A percentile compares a stretch with the other conserved stretches of the same genome.
phyloP scores from a whole-genome alignment of 1,284 basidiomycete species.

The Psilocybe mexicana region DNA sequence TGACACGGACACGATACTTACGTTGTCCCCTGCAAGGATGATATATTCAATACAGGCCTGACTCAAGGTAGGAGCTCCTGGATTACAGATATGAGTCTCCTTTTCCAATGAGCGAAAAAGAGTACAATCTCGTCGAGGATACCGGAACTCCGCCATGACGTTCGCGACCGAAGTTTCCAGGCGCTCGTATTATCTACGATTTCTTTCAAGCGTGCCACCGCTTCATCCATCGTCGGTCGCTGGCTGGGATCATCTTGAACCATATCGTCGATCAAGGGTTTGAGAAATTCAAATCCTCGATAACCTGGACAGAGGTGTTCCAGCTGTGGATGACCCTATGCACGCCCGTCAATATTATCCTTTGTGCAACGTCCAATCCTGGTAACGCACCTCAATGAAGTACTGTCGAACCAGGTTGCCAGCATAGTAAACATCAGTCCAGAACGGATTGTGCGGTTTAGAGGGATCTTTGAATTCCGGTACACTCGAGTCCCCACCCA shows the following conservation, averaged over 20 bases:
- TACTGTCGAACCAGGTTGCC: conserved; percentile 33
- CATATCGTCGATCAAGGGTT: conserved; percentile 27
- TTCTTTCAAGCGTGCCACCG: conserved; percentile 24
- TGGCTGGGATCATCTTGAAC: conserved; percentile 26
- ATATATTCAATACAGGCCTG: too few species aligned
- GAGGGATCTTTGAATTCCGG: conserved; percentile 17
- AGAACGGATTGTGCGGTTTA: conserved; percentile 30
- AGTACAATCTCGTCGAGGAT: background rate
- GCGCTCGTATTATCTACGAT: conserved; percentile 19
- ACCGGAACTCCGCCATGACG: background rate
- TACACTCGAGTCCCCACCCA: conserved; percentile 16
- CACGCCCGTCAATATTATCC: too few species aligned
- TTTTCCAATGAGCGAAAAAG: too few species aligned
- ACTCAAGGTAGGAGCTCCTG: too few species aligned
- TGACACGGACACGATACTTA: too few species aligned
- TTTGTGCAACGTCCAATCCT: too few species aligned
- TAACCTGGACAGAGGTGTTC: conserved; percentile 5
- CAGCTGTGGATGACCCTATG: conserved; percentile 6
- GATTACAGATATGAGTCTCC: too few species aligned
- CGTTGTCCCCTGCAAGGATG: too few species aligned
- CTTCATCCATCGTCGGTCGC: conserved; percentile 30
- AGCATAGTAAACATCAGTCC: conserved; percentile 37
- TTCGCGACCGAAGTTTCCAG: conserved; percentile 12
- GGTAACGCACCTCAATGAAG: conserved; percentile 27
- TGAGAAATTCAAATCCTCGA: conserved; percentile 24